Conservation (phyloP, 192 early-diverging fungal genomes). For the Endogone sp. region DNA sequence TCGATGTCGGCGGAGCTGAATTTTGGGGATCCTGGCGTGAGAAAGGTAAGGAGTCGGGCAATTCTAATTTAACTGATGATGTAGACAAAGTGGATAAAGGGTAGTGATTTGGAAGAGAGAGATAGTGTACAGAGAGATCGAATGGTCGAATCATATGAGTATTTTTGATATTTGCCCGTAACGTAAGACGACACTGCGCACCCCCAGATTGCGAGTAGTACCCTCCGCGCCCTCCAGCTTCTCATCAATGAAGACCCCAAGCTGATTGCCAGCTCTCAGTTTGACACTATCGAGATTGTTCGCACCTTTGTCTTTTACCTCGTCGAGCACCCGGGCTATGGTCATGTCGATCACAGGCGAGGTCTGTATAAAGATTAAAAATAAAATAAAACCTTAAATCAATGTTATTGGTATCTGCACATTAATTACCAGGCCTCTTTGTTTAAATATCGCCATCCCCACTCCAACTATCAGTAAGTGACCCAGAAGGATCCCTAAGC, state of each 20-base stretch:
- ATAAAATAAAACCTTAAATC: too few relatives aligned
- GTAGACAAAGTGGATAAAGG: too few relatives aligned
- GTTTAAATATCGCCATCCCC: too few relatives aligned
- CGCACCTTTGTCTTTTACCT: conserved; percentile 46
- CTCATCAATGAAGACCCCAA: conserved; percentile 42
- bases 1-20: conserved; percentile 10
- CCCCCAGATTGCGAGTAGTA: conserved; percentile 51
- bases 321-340: conserved; percentile 2
- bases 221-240: conserved; percentile 52
- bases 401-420: background rate
- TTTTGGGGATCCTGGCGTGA: conserved; percentile 20
- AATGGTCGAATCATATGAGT: too few relatives aligned
- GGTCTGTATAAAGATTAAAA: too few relatives aligned
- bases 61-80: too few relatives aligned
- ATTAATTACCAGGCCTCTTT: too few relatives aligned
- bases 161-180: too few relatives aligned
- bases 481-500: background rate
- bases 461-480: too few relatives aligned
- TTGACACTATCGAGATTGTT: conserved; percentile 42
- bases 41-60: conserved; percentile 32
- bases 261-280: conserved; percentile 32
- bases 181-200: too few relatives aligned
- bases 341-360: background rate
- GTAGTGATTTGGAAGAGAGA: background rate
- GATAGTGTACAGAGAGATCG: too few relatives aligned